These are phyloP conservation scores for Oldenlandia corymbosa DNA, from an alignment of 257 asterid species.

Conservation along the genomic window DNA sequence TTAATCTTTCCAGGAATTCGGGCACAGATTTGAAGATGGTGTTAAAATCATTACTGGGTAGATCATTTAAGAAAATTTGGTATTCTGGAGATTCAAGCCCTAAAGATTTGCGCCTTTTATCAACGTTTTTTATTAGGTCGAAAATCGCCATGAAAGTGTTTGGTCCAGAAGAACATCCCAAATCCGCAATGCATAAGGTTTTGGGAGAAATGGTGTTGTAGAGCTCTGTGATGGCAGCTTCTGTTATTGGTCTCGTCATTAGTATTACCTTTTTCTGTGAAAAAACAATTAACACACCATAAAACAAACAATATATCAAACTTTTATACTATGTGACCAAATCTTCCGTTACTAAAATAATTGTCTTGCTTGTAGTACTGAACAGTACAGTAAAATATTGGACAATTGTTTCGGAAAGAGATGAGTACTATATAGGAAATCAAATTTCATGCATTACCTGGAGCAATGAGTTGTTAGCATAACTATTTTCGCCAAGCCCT, in stretches of 20 bases:
- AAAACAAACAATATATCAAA: too few relatives aligned
- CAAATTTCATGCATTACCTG: conserved; percentile 10
- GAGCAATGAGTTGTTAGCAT: conserved; percentile 23
- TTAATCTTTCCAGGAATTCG: conserved; percentile 22
- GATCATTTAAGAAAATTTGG: conserved; percentile 51
- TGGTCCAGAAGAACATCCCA: conserved; percentile 73
- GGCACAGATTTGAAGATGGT: conserved; percentile 41
- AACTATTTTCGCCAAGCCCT: conserved; percentile 21
- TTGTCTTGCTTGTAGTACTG: too few relatives aligned
- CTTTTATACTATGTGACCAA: too few relatives aligned
- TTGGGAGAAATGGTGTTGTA: conserved; percentile 20
- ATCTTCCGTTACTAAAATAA: too few relatives aligned
- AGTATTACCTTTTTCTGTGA: conserved; percentile 25
- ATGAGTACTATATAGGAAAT: too few relatives aligned
- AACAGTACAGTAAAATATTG: too few relatives aligned
- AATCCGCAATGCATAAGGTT: conserved; percentile 42
- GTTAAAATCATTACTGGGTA: conserved; percentile 65
- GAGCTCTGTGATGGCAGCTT: conserved; percentile 19
- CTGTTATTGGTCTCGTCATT: conserved; percentile 23
- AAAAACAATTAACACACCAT: too few relatives aligned
- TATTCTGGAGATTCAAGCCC: conserved; percentile 36
- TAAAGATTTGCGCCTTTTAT: conserved; percentile 1
- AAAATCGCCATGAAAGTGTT: conserved; percentile 32
- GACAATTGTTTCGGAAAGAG: too few relatives aligned
- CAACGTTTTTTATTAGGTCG: conserved; percentile 15